A percentile compares a stretch with the other conserved stretches of the same genome.
phyloP scores from a whole-genome alignment of 2,329 filamentous ascomycete genomes.

The Epichloe festucae region DNA sequence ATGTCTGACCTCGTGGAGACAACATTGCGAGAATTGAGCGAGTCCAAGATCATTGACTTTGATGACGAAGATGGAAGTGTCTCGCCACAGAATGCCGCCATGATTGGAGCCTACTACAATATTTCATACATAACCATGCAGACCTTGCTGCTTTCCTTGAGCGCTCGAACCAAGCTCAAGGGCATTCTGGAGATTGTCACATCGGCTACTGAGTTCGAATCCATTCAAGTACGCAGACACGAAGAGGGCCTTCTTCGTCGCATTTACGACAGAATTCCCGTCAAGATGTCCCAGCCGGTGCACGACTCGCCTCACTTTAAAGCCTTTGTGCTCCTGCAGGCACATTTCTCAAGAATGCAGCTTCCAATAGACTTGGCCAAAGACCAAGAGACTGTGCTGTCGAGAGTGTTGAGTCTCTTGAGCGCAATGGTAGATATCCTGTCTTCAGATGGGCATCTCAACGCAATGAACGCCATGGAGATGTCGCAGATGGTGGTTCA shows the following conservation, averaged over 20 bases:
- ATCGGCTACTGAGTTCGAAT: constrained; percentile 91
- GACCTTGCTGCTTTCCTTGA: constrained; percentile 87
- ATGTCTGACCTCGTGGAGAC: constrained; percentile 90
- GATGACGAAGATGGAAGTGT: constrained; percentile 90
- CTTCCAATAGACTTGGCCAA: constrained; percentile 90
- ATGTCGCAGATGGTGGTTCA: constrained; percentile 99
- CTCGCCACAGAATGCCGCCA: constrained; percentile 82
- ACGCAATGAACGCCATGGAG: constrained; percentile 98
- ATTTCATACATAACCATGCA: constrained; percentile 99
- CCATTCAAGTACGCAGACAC: constrained; percentile 85
- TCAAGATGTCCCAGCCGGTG: constrained; percentile 80
- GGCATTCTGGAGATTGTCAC: constrained; percentile 94
- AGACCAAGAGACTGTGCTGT: constrained; percentile 80
- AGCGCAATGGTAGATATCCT: constrained; percentile 91
- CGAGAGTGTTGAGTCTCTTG: constrained; percentile 74
- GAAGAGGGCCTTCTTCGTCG: constrained; percentile 78
- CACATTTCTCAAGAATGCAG: constrained; percentile 95
- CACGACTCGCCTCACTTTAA: constrained; percentile 98
- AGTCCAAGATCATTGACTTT: constrained; percentile 90
- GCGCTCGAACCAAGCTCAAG: constrained; percentile 83
- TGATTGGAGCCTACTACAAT: constrained; percentile 98
- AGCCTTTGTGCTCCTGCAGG: constrained; percentile 90
- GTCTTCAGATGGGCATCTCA: constrained; percentile 88
- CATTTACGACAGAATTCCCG: constrained; percentile 87
- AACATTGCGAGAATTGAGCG: constrained; percentile 77